Evolutionary conservation across 495 filamentous ascomycete genomes (phyloP).

Genomic region (Hypoxylon lenormandii): DNA sequence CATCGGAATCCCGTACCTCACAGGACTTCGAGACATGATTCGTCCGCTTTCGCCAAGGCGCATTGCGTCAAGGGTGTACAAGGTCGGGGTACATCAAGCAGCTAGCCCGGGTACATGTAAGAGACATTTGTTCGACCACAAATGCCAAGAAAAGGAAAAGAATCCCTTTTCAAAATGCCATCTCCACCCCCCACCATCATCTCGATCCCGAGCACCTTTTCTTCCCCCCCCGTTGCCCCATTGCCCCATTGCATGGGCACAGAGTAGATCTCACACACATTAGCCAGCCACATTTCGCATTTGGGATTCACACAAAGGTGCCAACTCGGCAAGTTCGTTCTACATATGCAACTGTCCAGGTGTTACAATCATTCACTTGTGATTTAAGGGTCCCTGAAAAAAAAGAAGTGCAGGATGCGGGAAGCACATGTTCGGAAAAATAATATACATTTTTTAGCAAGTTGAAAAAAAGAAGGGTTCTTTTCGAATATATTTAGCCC

Average conservation of each 20-base stretch:
- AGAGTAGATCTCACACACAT: slow-evolving; percentile 32
- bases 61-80: slow-evolving; percentile 23
- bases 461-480: not conserved
- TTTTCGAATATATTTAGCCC: slow-evolving; percentile 11
- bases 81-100: slow-evolving; percentile 36
- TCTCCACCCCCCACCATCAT: slow-evolving; percentile 42
- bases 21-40: slow-evolving; percentile 27
- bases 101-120: slow-evolving; percentile 34
- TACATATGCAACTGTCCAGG: slow-evolving; percentile 11
- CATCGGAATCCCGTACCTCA: slow-evolving; percentile 2
- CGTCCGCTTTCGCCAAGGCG: slow-evolving; percentile 20
- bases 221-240: too few relatives aligned
- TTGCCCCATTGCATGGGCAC: slow-evolving; percentile 29
- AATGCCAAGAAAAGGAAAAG: slow-evolving; percentile 31
- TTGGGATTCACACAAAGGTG: slow-evolving; percentile 34
- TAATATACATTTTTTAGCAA: too few relatives aligned
- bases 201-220: slow-evolving; percentile 43
- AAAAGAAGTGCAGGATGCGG: not conserved
- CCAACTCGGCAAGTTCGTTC: slow-evolving; percentile 40
- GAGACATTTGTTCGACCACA: slow-evolving; percentile 37
- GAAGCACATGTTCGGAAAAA: slow-evolving; percentile 16
- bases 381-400: slow-evolving; percentile 28
- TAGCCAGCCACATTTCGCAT: slow-evolving; percentile 33
- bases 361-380: slow-evolving; percentile 32
- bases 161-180: slow-evolving; percentile 48